phyloP scores from a whole-genome alignment of 805 yeast genomes.

The Zygoascus bituminiphila region DNA sequence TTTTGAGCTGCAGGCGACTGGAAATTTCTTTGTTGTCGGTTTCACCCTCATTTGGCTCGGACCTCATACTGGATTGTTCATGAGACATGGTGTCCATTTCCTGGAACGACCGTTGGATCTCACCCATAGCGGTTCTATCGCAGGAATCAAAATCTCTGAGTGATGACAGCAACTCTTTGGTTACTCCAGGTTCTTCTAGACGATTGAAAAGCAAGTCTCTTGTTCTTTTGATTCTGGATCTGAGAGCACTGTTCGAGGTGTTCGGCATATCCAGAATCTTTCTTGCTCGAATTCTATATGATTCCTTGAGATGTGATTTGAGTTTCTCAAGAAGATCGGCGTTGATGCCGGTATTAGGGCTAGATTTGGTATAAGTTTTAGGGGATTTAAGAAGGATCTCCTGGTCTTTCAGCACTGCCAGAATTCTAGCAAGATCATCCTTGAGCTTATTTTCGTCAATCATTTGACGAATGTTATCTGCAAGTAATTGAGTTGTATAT shows the following conservation, averaged over 20 bases:
- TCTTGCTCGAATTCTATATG: not conserved
- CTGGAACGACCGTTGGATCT: not conserved
- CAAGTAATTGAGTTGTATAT: not conserved
- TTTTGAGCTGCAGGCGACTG: not conserved
- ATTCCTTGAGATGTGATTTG: not conserved
- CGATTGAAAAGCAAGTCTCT: not conserved
- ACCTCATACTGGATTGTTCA: not conserved
- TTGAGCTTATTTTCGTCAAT: not conserved
- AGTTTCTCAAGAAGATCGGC: not conserved
- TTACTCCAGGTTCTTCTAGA: not conserved
- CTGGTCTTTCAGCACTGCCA: not conserved
- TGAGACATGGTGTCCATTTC: constrained; percentile 4
- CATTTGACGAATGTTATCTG: not conserved
- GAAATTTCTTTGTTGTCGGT: not conserved
- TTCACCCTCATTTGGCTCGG: not conserved
- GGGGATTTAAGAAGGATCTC: not conserved
- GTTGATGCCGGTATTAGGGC: not conserved
- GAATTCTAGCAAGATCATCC: not conserved
- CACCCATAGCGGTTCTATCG: constrained; percentile 5
- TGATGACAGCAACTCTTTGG: not conserved
- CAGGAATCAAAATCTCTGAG: constrained; percentile 3
- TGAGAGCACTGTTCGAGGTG: not conserved
- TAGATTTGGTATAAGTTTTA: not conserved
- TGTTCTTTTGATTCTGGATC: not conserved
- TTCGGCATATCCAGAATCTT: constrained; percentile 3